Base-by-base conservation (phyloP, 148 eudicot genomes). In the Silene uniflora region DNA sequence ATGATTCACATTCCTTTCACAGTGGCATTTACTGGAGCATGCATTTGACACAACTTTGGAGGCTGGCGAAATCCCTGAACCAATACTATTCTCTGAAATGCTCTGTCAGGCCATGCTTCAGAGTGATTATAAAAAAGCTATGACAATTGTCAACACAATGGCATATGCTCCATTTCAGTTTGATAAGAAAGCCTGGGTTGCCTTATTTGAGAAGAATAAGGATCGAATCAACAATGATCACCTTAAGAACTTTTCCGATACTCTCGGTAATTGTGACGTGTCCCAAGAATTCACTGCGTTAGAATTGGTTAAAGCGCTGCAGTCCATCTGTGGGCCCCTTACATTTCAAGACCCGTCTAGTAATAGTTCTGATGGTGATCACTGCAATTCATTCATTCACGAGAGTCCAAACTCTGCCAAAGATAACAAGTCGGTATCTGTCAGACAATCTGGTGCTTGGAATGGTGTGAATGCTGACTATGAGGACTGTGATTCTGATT, bases 21-120 rank as follows among this genome's bases (percentile, higher is more conserved):
- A 94, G 98, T 78, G 87, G 83, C 80, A 89, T 86, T 76, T 92
- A 76, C 75, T 94, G 88, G 92, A 94, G 78, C 97, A 94, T 89
- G 86, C 91, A 67, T 90, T 94, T 76, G 90, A 90, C 73, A 65
- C 83, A 12, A 84, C 84, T 68, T 75, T 94, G 84, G 96, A 90
- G 78, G 91, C 85, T 54, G 96, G 92, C 78, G 89, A 90, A 83
- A 85, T 94, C 72, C 98, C 98, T 32, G 80, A 79, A 74, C 66
- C 78, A 49, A 74, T 82, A n/a, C 72, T 90, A 42, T 95, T 92
- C 79, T 78, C 81, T 29, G 97, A 95, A 87, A 87, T 92, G 87
- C 76, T 88, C 66, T 86, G 84, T 71, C 89, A 86, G 77, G 89
- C 93, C 64, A 76, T 75, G 13, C 19, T 71, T 32, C 83, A 65